Conservation (phyloP, 2,329 filamentous ascomycete species). For the Diaporthe destruens region DNA sequence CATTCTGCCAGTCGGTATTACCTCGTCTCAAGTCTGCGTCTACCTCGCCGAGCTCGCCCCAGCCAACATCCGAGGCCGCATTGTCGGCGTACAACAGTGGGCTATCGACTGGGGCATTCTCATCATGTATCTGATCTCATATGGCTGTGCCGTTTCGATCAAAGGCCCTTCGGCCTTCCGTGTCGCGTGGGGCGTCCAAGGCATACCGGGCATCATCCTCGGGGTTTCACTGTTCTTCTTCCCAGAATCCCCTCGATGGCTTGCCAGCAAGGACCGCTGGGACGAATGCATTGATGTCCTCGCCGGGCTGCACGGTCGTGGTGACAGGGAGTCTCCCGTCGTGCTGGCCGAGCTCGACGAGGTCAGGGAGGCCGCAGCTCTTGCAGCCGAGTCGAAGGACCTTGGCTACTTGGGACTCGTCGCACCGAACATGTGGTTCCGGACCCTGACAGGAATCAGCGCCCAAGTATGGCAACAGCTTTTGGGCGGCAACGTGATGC, state of each 20-base stretch:
- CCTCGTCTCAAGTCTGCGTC: conserved; percentile 77
- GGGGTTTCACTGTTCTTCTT: conserved; percentile 71
- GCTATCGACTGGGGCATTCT: conserved; percentile 79
- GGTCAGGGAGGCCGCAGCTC: conserved; percentile 52
- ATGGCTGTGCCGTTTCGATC: conserved; percentile 52
- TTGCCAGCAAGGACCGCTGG: conserved; percentile 76
- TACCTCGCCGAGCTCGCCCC: conserved; percentile 77
- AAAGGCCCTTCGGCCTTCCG: conserved; percentile 68
- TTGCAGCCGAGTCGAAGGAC: conserved; percentile 54
- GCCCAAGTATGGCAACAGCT: conserved; percentile 69
- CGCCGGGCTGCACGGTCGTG: conserved; percentile 69
- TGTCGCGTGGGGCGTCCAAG: conserved; percentile 73
- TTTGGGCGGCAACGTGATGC: conserved; percentile 68
- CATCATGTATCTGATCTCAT: conserved; percentile 56
- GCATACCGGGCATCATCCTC: conserved; percentile 65
- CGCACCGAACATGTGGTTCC: conserved; percentile 61
- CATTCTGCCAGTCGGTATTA: conserved; percentile 74
- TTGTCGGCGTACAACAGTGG: conserved; percentile 77
- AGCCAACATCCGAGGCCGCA: conserved; percentile 68
- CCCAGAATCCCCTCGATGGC: conserved; percentile 76
- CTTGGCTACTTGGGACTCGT: conserved; percentile 60
- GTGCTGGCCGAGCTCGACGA: conserved; percentile 41
- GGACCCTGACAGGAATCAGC: conserved; percentile 64
- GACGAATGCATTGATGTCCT: conserved; percentile 72
- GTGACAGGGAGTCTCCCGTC: conserved; percentile 67